A percentile compares a stretch with the other conserved stretches of the same genome.
These are phyloP conservation scores for Parsonsia alboflavescens DNA, from an alignment of 257 asterid genomes.

Conservation along the genomic window DNA sequence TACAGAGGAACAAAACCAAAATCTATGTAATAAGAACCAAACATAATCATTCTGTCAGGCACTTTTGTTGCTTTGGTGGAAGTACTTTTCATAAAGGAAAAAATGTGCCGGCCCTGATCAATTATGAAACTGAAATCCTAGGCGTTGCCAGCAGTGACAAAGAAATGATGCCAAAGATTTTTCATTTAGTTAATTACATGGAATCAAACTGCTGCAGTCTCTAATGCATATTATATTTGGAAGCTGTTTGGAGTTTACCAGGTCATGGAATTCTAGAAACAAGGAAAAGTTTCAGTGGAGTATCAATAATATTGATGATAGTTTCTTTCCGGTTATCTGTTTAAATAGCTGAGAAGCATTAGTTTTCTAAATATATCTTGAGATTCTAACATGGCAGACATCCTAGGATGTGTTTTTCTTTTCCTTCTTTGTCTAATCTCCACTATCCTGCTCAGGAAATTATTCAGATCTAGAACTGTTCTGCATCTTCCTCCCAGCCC, in stretches of 20 bases:
- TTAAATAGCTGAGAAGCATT: background rate
- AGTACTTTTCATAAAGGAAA: too few relatives aligned
- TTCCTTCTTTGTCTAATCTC: slow-evolving; percentile 45
- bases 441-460: slow-evolving; percentile 26
- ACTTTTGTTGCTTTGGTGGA: background rate
- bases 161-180: background rate
- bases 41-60: background rate
- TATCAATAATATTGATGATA: background rate
- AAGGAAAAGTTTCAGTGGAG: background rate
- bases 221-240: background rate
- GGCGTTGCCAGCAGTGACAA: background rate
- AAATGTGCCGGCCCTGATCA: background rate
- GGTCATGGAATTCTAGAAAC: background rate
- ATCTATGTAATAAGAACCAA: background rate
- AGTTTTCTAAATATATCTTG: background rate
- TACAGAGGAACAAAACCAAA: background rate
- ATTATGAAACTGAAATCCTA: too few relatives aligned
- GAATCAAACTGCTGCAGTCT: background rate
- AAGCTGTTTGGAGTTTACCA: background rate
- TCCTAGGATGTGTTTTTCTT: slow-evolving; percentile 26
- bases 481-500: slow-evolving; percentile 58
- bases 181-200: background rate
- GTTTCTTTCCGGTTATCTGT: background rate
- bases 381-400: slow-evolving; percentile 32
- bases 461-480: slow-evolving; percentile 19